Percentiles rank a stretch among this genome's conserved stretches.
Evolutionary conservation across 306 rosid genomes (phyloP).

Genomic region (Canavalia gladiata): DNA sequence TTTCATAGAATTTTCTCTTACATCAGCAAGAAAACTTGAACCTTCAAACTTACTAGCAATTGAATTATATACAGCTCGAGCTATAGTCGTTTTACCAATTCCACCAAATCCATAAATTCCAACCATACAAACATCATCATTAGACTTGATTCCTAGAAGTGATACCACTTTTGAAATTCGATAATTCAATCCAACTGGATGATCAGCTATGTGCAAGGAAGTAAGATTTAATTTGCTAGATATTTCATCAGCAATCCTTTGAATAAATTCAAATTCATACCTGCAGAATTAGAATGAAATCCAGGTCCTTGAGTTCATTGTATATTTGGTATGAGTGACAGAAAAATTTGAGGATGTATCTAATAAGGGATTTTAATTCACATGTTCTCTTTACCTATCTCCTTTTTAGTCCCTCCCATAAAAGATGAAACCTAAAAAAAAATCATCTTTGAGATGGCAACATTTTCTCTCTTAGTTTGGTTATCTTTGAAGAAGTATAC

Average conservation of each 20-base stretch:
- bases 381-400: no score
- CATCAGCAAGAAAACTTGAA: constrained; percentile 42
- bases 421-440: no score
- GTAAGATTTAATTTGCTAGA: constrained; percentile 30
- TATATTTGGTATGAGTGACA: neutral
- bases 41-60: constrained; percentile 38
- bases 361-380: no score
- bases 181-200: constrained; percentile 45
- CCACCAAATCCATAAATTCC: constrained; percentile 52
- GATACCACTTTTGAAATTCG: constrained; percentile 19
- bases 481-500: no score
- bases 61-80: constrained; percentile 44
- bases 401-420: no score
- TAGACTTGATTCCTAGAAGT: constrained; percentile 8
- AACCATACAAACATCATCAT: constrained; percentile 32
- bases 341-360: neutral
- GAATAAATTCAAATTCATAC: constrained; percentile 45
- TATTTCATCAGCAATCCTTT: constrained; percentile 35
- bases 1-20: constrained; percentile 45
- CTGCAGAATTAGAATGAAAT: constrained; percentile 9
- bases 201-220: constrained; percentile 42
- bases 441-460: no score
- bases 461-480: no score
- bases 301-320: neutral
- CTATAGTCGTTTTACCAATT: constrained; percentile 48